These are phyloP conservation scores for Pleurotus djamor DNA, from an alignment of 768 basidiomycete genomes.

Conservation along the genomic window DNA sequence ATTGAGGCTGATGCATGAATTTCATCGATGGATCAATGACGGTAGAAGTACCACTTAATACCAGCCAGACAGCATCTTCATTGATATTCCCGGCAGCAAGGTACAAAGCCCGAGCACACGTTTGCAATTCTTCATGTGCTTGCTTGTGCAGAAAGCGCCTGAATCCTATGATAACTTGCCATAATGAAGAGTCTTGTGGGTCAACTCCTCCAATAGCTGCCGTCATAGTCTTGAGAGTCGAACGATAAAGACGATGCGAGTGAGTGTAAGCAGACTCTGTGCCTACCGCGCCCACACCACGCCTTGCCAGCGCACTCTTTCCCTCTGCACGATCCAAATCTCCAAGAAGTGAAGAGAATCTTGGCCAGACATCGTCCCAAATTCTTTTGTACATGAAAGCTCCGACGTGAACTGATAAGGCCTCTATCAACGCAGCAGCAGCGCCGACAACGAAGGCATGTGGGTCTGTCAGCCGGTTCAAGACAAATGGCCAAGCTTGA, in stretches of 20 bases:
- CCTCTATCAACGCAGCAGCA: constrained; percentile 71
- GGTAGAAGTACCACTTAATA: constrained; percentile 53
- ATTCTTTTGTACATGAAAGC: constrained; percentile 83
- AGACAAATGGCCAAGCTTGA: constrained; percentile 90
- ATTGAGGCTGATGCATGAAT: constrained; percentile 54
- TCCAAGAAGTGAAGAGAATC: constrained; percentile 59
- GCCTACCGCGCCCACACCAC: constrained; percentile 48
- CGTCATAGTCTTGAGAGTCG: constrained; percentile 73
- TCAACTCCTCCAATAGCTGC: constrained; percentile 66
- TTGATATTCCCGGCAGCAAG: constrained; percentile 56
- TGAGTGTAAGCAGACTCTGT: constrained; percentile 76
- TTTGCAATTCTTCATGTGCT: constrained; percentile 75
- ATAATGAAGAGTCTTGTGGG: constrained; percentile 65
- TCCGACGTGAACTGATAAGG: constrained; percentile 68
- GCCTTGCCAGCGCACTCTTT: constrained; percentile 62
- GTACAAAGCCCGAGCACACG: constrained; percentile 64
- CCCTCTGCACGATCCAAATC: constrained; percentile 63
- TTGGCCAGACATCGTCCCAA: constrained; percentile 95
- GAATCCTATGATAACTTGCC: constrained; percentile 79
- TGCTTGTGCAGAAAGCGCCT: constrained; percentile 71
- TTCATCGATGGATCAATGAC: constrained; percentile 34
- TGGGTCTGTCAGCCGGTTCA: constrained; percentile 74
- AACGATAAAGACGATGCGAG: constrained; percentile 78
- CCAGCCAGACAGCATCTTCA: constrained; percentile 84
- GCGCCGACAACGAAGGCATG: constrained; percentile 82